A percentile compares a stretch with the other conserved stretches of the same genome.
Conservation (phyloP, 2,329 filamentous ascomycete genomes). For the Conoideocrella luteorostrata region DNA sequence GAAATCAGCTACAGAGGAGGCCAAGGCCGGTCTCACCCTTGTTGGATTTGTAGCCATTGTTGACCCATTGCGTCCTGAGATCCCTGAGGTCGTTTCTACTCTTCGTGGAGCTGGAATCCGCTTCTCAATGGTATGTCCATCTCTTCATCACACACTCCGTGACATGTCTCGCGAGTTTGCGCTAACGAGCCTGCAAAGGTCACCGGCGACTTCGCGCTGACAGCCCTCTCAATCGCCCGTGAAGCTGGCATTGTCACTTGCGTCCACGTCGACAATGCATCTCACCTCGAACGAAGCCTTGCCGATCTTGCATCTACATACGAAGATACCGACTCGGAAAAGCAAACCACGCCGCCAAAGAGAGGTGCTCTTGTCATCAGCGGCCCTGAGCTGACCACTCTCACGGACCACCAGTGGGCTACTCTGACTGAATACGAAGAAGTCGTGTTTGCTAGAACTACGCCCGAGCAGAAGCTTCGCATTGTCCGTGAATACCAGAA, state of each 20-base stretch:
- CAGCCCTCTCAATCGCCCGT: conserved; percentile 64
- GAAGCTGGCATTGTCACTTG: conserved; percentile 66
- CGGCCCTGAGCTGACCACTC: conserved; percentile 57
- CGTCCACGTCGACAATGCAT: conserved; percentile 45
- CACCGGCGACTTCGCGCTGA: conserved; percentile 71
- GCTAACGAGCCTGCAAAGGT: conserved; percentile 33
- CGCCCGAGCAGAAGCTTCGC: conserved; percentile 71
- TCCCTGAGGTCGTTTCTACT: conserved; percentile 58
- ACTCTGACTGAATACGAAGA: conserved; percentile 59
- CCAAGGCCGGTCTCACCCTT: conserved; percentile 55
- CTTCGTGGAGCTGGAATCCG: conserved; percentile 64
- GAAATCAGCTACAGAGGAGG: conserved; percentile 48
- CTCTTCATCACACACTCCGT: too few relatives aligned
- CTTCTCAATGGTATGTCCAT: conserved; percentile 66
- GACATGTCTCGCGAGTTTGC: background rate
- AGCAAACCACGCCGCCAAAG: conserved; percentile 12
- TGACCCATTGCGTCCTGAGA: conserved; percentile 70
- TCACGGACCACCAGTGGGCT: conserved; percentile 65
- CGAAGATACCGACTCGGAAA: conserved; percentile 17
- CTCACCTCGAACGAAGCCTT: conserved; percentile 39
- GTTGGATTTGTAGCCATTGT: conserved; percentile 72
- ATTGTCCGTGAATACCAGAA: conserved; percentile 71
- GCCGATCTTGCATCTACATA: conserved; percentile 2
- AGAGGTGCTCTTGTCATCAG: conserved; percentile 53
- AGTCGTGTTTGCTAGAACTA: conserved; percentile 69